These are phyloP conservation scores for Goffeauzyma gilvescens DNA, from an alignment of 768 basidiomycete genomes.

Conservation along the genomic window DNA sequence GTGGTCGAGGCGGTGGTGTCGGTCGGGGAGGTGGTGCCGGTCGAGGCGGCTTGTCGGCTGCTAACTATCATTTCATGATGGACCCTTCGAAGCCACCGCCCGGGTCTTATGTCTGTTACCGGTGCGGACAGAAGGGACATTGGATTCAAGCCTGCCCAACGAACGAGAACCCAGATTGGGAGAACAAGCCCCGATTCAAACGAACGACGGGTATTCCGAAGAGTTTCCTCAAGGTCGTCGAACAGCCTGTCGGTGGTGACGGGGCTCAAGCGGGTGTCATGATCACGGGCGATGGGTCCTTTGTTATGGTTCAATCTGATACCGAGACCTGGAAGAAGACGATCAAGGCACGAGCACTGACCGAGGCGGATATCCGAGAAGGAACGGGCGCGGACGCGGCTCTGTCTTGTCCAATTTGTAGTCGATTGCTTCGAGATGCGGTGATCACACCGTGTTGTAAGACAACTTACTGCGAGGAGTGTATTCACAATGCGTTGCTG, in stretches of 20 bases:
- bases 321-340: conserved; percentile 93
- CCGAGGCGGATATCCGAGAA: conserved; percentile 76
- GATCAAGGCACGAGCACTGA: conserved; percentile 51
- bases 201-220: conserved; percentile 95
- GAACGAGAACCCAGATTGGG: conserved; percentile 84
- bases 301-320: conserved; percentile 92
- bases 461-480: conserved; percentile 85
- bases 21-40: conserved; percentile 43
- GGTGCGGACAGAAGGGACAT: conserved; percentile 96
- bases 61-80: conserved; percentile 38
- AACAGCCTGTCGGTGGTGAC: conserved; percentile 39
- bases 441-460: conserved; percentile 90
- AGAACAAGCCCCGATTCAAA: conserved; percentile 86
- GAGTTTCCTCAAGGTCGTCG: conserved; percentile 90
- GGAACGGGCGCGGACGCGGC: conserved; percentile 52
- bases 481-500: conserved; percentile 79
- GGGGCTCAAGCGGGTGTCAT: conserved; percentile 60
- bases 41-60: conserved; percentile 39
- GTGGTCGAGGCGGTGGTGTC: conserved; percentile 24
- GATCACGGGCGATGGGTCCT: conserved; percentile 96
- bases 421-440: conserved; percentile 79
- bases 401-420: conserved; percentile 76
- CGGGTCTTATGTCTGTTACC: conserved; percentile 91
- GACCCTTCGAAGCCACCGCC: conserved; percentile 51
- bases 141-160: conserved; percentile 99